These are phyloP conservation scores for Malus hybrid DNA, from an alignment of 331 rosid species.

Conservation along the genomic window DNA sequence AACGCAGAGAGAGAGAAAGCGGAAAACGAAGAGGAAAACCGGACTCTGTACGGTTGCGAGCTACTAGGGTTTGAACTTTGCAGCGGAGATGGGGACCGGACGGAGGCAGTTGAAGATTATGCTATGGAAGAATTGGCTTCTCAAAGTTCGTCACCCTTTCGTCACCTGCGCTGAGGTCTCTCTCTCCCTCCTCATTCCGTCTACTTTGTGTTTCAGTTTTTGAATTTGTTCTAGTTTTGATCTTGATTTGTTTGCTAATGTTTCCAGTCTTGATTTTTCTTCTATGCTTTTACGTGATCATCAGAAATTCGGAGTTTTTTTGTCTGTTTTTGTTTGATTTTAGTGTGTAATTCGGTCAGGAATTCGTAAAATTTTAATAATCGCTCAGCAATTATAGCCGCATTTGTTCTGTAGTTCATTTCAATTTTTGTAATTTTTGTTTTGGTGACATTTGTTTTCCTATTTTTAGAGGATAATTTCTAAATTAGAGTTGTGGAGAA, in stretches of 20 bases:
- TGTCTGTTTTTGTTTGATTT: neutral
- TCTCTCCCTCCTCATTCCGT: neutral
- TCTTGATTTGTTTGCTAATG: neutral
- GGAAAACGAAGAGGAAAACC: neutral
- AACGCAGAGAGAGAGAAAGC: neutral
- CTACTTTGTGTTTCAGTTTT: neutral
- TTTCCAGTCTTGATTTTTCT: neutral
- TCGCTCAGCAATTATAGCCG: too few species aligned
- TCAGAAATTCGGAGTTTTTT: neutral
- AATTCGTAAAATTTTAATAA: neutral
- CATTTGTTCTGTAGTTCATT: too few species aligned
- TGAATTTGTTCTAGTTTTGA: neutral
- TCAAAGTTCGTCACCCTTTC: slow-evolving; percentile 91
- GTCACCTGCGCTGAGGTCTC: slow-evolving; percentile 69
- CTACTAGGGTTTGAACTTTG: neutral
- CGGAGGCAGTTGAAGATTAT: slow-evolving; percentile 75
- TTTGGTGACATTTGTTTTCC: neutral
- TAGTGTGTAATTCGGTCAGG: neutral
- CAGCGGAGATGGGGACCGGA: slow-evolving; percentile 56
- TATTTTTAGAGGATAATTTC: neutral
- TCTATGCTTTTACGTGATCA: neutral
- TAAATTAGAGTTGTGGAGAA: neutral
- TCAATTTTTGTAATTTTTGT: neutral
- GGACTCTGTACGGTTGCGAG: neutral
- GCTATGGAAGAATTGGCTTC: slow-evolving; percentile 95